Evolutionary conservation across 345 rosid genomes (phyloP).

Genomic region (Pelargonium nanum): DNA sequence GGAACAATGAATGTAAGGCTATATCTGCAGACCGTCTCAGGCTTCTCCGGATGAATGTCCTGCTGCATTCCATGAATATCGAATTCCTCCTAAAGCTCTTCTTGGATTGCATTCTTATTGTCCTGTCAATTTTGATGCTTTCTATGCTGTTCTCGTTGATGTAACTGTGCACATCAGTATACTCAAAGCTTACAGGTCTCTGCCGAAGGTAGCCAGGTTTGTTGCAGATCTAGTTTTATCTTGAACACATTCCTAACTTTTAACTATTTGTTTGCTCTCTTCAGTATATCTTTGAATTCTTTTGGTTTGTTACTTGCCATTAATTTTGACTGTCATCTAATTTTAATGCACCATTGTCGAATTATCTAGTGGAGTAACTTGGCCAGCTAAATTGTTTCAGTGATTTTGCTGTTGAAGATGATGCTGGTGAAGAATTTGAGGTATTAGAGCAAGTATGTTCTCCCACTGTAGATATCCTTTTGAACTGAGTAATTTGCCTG

Average conservation of each 20-base stretch:
- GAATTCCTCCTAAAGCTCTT: conserved; percentile 91
- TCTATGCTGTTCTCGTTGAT: conserved; percentile 78
- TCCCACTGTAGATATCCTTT: conserved; percentile 9
- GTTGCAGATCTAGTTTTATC: conserved; percentile 13
- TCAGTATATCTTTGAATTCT: too few relatives aligned
- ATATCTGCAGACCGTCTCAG: conserved; percentile 36
- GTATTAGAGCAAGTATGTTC: conserved; percentile 41
- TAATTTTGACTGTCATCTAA: too few relatives aligned
- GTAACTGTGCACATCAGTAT: conserved; percentile 65
- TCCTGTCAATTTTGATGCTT: conserved; percentile 79
- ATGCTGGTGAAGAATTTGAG: conserved; percentile 28
- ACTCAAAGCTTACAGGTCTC: conserved; percentile 26
- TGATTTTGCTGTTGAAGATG: conserved; percentile 16
- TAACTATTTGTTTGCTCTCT: too few relatives aligned
- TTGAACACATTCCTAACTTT: background rate
- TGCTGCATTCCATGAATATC: conserved; percentile 73
- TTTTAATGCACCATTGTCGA: background rate
- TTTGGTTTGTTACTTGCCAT: too few relatives aligned
- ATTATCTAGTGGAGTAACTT: background rate
- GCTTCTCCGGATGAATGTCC: conserved; percentile 43
- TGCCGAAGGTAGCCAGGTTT: conserved; percentile 52
- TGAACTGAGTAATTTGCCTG: background rate
- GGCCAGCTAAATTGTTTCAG: background rate
- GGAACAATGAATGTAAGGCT: background rate
- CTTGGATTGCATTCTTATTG: conserved; percentile 86